A percentile compares a stretch with the other conserved stretches of the same genome.
phyloP scores from a whole-genome alignment of 2,329 filamentous ascomycete species.

The Eutypa lata region DNA sequence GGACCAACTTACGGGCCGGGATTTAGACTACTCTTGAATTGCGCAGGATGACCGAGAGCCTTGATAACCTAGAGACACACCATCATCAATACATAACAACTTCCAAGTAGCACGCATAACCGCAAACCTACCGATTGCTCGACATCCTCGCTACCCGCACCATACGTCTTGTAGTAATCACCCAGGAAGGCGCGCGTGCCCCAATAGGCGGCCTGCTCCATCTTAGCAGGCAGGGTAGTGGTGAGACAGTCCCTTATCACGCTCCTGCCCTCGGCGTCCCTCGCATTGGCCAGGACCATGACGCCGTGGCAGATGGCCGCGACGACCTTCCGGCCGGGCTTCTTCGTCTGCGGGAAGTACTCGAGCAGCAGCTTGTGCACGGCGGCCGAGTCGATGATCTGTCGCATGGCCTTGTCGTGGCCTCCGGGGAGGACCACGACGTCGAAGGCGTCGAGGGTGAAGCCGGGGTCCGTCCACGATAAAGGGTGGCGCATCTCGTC shows the following conservation, averaged over 20 bases:
- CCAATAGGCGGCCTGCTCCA: slow-evolving; percentile 49
- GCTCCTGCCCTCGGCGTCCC: slow-evolving; percentile 38
- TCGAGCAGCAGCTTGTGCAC: slow-evolving; percentile 42
- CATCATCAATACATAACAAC: neutral
- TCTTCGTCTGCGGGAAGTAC: slow-evolving; percentile 47
- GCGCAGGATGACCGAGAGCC: slow-evolving; percentile 36
- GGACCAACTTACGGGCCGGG: slow-evolving; percentile 37
- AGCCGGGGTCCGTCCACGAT: slow-evolving; percentile 42
- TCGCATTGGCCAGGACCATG: slow-evolving; percentile 44
- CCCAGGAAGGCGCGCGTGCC: slow-evolving; percentile 46
- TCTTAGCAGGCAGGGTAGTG: slow-evolving; percentile 45
- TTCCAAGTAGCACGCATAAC: neutral
- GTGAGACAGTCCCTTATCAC: slow-evolving; percentile 45
- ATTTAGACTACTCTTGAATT: slow-evolving; percentile 43
- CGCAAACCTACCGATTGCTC: slow-evolving; percentile 42
- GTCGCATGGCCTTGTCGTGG: slow-evolving; percentile 49
- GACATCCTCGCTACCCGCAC: slow-evolving; percentile 46
- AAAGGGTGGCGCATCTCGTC: slow-evolving; percentile 39
- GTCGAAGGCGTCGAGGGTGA: slow-evolving; percentile 43
- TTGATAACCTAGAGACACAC: slow-evolving; percentile 36
- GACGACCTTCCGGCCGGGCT: slow-evolving; percentile 40
- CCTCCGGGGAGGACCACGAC: slow-evolving; percentile 51
- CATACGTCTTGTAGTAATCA: slow-evolving; percentile 57
- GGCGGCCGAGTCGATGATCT: slow-evolving; percentile 45
- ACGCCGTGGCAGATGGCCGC: slow-evolving; percentile 53